Evolutionary conservation across 1,284 basidiomycete genomes (phyloP).

Genomic region (Irpex sp.): DNA sequence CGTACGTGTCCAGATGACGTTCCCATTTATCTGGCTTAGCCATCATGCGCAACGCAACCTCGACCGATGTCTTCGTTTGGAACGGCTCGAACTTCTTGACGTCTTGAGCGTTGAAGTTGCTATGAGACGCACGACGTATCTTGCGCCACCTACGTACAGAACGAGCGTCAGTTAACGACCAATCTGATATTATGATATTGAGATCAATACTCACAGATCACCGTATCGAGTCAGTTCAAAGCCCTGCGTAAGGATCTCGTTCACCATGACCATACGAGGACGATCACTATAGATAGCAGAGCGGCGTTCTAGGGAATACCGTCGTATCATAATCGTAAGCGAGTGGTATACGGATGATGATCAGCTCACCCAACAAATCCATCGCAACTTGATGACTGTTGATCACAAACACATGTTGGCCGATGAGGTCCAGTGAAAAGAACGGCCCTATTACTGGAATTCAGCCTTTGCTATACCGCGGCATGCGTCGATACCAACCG

Average conservation of each 20-base stretch:
- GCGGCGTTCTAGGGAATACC: slow-evolving; percentile 20
- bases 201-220: neutral
- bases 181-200: neutral
- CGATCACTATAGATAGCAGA: slow-evolving; percentile 63
- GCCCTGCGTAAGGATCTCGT: slow-evolving; percentile 30
- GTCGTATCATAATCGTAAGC: neutral
- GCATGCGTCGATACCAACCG: slow-evolving; percentile 7
- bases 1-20: neutral
- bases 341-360: neutral
- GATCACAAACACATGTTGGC: slow-evolving; percentile 54
- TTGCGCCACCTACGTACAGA: neutral
- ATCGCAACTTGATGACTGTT: slow-evolving; percentile 47
- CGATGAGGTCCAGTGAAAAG: slow-evolving; percentile 54
- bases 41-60: neutral
- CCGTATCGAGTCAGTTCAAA: neutral
- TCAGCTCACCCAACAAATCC: slow-evolving; percentile 52
- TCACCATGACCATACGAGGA: slow-evolving; percentile 53
- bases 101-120: neutral
- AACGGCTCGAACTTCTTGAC: neutral
- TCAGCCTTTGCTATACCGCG: neutral
- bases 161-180: neutral
- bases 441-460: slow-evolving; percentile 42
- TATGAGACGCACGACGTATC: neutral
- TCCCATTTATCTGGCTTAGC: neutral
- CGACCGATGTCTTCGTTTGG: neutral